Evolutionary conservation across 192 early-diverging fungal species (phyloP), one percentile per base, ranked within the genome.

Genomic region (Geranomyces variabilis): DNA sequence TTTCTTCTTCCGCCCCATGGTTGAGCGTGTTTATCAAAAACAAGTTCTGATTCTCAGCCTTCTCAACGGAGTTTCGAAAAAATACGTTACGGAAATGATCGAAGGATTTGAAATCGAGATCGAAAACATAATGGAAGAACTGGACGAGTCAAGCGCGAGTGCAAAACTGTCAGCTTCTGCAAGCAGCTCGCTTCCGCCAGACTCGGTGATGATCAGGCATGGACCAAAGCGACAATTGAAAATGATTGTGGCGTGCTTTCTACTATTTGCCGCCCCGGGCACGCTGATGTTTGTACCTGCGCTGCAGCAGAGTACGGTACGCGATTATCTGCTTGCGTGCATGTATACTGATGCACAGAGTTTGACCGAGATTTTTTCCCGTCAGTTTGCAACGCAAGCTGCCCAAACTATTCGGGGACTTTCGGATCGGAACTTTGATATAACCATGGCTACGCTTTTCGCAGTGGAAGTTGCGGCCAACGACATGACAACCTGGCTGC

Each of bases 41-140:
- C 55, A 65, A 53, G 61, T 73, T 14, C 71, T 41, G 22, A 28
- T 73, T 34, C 51, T 73, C 21, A 34, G 28, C 17, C 63, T 73
- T 13, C 21, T 64, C 22, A 41, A 21, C 13, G 28, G 34, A n/a
- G 15, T 73, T 3, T 53, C 63, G 8, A 28, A 44, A 29, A 55
- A 73, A 44, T 66, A 51, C 31, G 63, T 58, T 6, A 66, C 49
- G 22, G 41, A 58, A 41, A 48, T 29, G 33, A 44, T 73, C 17
- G 51, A 93, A 53, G 26, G 79, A 63, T 29, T 87, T 68, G 67
- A 93, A 72, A 34, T 83, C 78, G 77, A 93, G 66, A 68, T 87
- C 90, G 63, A 73, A 41, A 59, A 44, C 31, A 57, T 73, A 1
- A 55, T 73, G 49, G 71, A 73, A 22, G 71, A 73, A 30, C 33